Evolutionary conservation across 352 stramenopile genomes (phyloP).

Genomic region (Phytophthora boehmeriae): DNA sequence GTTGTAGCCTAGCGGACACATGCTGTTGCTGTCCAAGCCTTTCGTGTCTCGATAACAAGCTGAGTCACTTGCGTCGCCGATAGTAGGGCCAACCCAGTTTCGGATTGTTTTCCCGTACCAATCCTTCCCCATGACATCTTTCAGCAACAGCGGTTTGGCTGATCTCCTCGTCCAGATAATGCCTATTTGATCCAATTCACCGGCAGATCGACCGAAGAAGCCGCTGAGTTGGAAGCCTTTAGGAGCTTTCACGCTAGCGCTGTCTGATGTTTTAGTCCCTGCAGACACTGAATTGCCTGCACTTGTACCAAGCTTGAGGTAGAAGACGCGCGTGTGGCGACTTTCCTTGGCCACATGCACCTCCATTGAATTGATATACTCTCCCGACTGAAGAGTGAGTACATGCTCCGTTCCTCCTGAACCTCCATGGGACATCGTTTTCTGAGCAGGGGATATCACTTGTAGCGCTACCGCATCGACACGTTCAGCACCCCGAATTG

Average conservation of each 20-base stretch:
- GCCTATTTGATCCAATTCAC: constrained; percentile 25
- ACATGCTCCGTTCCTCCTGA: constrained; percentile 14
- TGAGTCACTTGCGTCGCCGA: constrained; percentile 22
- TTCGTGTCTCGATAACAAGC: constrained; percentile 53
- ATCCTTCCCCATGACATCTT: constrained; percentile 23
- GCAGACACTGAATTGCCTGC: constrained; percentile 17
- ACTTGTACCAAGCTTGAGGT: constrained; percentile 19
- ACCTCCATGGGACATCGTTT: constrained; percentile 24
- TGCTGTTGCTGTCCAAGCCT: constrained; percentile 23
- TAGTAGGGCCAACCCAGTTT: constrained; percentile 24
- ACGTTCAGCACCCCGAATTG: constrained; percentile 21
- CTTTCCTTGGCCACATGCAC: constrained; percentile 19
- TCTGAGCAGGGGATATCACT: constrained; percentile 14
- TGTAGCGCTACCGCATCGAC: constrained; percentile 26
- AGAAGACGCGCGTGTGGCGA: constrained; percentile 18
- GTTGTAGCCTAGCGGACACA: constrained; percentile 28
- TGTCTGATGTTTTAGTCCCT: constrained; percentile 17
- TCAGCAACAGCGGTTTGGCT: constrained; percentile 16
- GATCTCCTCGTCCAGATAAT: constrained; percentile 32
- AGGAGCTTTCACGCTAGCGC: constrained; percentile 10
- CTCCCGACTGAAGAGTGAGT: constrained; percentile 10
- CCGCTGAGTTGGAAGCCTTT: constrained; percentile 30
- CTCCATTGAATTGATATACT: constrained; percentile 33
- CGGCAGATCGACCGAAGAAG: constrained; percentile 26
- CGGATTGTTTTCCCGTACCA: constrained; percentile 36